Percentiles rank a stretch among this genome's conserved stretches.
Conservation (phyloP, 2,329 filamentous ascomycete species). For the Fusarium piperis region DNA sequence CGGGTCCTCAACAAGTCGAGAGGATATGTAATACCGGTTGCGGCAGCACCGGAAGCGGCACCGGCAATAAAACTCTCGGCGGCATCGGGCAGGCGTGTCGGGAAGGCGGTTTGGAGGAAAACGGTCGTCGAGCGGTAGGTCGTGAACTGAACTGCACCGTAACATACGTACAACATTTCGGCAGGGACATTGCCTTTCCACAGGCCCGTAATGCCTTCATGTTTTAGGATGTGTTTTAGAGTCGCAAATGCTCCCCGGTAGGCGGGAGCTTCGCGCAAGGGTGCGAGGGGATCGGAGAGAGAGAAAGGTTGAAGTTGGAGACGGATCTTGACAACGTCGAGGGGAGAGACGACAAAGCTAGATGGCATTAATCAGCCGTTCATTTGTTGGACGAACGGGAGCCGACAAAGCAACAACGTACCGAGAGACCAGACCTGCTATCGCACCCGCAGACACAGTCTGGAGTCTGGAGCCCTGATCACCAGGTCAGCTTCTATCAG, state of each 20-base stretch:
- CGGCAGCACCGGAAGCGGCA: constrained; percentile 81
- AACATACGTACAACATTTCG: constrained; percentile 92
- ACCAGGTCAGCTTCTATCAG: constrained; percentile 11
- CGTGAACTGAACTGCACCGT: constrained; percentile 89
- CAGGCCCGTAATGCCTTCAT: constrained; percentile 86
- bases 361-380: constrained; percentile 21
- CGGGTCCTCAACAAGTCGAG: constrained; percentile 92
- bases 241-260: constrained; percentile 84
- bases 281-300: constrained; percentile 75
- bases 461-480: constrained; percentile 64
- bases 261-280: constrained; percentile 59
- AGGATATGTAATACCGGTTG: constrained; percentile 88
- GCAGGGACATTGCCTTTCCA: constrained; percentile 99
- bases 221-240: constrained; percentile 76
- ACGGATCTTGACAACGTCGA: constrained; percentile 98
- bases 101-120: constrained; percentile 65
- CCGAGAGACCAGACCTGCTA: constrained; percentile 89
- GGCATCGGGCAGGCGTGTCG: constrained; percentile 66
- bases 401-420: constrained; percentile 50
- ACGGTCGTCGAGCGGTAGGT: constrained; percentile 81
- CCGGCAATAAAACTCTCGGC: constrained; percentile 85
- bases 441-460: constrained; percentile 65
- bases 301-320: constrained; percentile 93
- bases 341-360: constrained; percentile 91
- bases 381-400: not conserved